Evolutionary conservation across 371 early-diverging fungal species (phyloP), one percentile per base, ranked within the genome.

Genomic region (Rhizomucor miehei): DNA sequence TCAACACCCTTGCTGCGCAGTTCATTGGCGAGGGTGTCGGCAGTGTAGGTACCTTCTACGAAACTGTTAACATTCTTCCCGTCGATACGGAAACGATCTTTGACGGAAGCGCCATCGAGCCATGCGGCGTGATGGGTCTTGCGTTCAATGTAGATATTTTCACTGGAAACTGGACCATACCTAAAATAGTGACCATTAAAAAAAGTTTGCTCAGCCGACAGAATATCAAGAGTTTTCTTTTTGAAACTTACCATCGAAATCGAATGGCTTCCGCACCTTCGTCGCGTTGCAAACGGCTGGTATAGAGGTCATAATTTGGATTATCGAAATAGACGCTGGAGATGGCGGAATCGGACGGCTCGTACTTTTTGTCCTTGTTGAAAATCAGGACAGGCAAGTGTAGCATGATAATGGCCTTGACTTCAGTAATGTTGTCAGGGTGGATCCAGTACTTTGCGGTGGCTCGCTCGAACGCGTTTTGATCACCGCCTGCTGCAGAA

Each of bases 361-460:
- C 65, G 23, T 51, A 65, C 21, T 62, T 61, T 40, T 61, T 66
- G 24, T 52, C 48, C 37, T 56, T 57, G 59, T 61, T 52, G 52
- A 59, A 65, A 9, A 96, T 86, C 46, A 94, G 83, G 23, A 96
- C 88, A 11, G 98, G 98, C 46, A 97, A 79, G 64, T 94, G 83
- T 66, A 88, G 84, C 52, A 95, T 80, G 44, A 96, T 91, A 60
- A 81, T 70, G 57, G 86, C 84, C 65, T 93, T 92, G 65, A 97
- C 82, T 57, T 93, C 92, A 59, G 89, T 90, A 29, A 96, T 84
- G 65, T 94, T 92, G 69, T 96, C 96, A 0, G 91, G 88, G 52
- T 93, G 93, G 0, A 97, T 92, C 98, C 98, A 97, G 75, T 97
- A 99, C 74, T 99, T 93, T 43, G 89, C 90, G 17, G 94, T 93